These are phyloP conservation scores for Mallotus repandus DNA, from an alignment of 441 rosid genomes.

Conservation along the genomic window DNA sequence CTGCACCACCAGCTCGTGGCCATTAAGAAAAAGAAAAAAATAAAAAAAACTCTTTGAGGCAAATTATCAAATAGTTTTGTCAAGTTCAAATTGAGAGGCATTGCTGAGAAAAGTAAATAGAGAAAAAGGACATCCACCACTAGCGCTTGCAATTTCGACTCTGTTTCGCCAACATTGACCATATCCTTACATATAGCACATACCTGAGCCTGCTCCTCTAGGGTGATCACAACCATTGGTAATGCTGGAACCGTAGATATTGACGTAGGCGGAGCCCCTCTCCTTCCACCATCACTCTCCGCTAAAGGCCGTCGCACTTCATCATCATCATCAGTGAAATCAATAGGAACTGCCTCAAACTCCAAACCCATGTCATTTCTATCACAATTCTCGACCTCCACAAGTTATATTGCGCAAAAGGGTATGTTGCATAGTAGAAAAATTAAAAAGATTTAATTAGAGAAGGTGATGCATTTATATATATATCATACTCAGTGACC, in stretches of 20 bases:
- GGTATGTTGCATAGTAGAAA: no score
- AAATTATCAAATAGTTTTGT: constrained; percentile 39
- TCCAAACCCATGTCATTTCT: no score
- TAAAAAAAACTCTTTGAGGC: constrained; percentile 35
- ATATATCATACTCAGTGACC: no score
- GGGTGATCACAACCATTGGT: constrained; percentile 36
- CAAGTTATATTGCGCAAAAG: no score
- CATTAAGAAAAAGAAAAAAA: no score
- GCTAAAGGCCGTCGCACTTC: constrained; percentile 24
- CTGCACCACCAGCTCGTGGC: no score
- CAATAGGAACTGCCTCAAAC: no score
- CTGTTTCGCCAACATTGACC: constrained; percentile 49
- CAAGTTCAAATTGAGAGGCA: not conserved
- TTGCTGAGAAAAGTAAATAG: constrained; percentile 81
- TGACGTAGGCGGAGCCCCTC: constrained; percentile 72
- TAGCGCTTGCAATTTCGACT: constrained; percentile 64
- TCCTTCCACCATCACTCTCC: constrained; percentile 60
- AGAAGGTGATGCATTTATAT: no score
- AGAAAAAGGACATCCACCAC: constrained; percentile 95
- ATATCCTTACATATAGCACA: constrained; percentile 77
- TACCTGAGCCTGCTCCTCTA: constrained; percentile 30
- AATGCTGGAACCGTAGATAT: constrained; percentile 43
- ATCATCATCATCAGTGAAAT: no score
- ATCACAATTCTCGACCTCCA: no score
- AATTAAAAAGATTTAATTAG: no score